These are phyloP conservation scores for Betula pendula DNA, from an alignment of 306 rosid genomes.

Conservation along the genomic window DNA sequence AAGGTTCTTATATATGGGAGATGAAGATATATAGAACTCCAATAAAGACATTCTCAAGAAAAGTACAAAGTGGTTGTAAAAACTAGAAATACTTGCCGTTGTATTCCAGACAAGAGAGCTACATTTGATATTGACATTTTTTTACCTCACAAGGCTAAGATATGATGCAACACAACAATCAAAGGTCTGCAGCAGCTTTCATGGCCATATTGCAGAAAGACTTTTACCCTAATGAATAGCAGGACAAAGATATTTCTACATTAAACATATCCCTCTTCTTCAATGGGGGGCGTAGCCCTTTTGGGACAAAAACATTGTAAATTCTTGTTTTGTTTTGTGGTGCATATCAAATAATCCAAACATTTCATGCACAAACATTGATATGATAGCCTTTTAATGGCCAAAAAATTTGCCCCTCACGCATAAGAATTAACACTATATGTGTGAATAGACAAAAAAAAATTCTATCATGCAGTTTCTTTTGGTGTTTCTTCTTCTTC, in stretches of 20 bases:
- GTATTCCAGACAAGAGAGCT: neutral
- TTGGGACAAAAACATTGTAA: too few relatives aligned
- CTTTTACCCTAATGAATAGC: too few relatives aligned
- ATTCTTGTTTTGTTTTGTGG: too few relatives aligned
- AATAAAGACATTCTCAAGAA: neutral
- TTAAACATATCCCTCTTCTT: too few relatives aligned
- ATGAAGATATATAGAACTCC: neutral
- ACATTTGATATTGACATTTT: neutral
- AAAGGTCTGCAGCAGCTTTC: neutral
- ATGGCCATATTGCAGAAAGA: neutral
- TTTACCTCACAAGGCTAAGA: neutral
- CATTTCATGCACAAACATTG: too few relatives aligned
- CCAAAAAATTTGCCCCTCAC: too few relatives aligned
- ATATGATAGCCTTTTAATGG: too few relatives aligned
- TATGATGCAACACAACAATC: neutral
- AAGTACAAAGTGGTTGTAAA: neutral
- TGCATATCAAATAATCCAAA: too few relatives aligned
- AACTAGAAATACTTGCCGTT: neutral
- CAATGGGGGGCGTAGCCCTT: too few relatives aligned
- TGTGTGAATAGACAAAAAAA: neutral
- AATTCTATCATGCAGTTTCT: neutral
- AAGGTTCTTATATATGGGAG: neutral
- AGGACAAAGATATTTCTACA: too few relatives aligned
- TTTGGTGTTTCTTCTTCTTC: neutral
- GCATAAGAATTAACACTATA: neutral